Evolutionary conservation across 2,329 filamentous ascomycete species (phyloP), one percentile per base, ranked within the genome.

Genomic region (Talaromyces atroroseus): DNA sequence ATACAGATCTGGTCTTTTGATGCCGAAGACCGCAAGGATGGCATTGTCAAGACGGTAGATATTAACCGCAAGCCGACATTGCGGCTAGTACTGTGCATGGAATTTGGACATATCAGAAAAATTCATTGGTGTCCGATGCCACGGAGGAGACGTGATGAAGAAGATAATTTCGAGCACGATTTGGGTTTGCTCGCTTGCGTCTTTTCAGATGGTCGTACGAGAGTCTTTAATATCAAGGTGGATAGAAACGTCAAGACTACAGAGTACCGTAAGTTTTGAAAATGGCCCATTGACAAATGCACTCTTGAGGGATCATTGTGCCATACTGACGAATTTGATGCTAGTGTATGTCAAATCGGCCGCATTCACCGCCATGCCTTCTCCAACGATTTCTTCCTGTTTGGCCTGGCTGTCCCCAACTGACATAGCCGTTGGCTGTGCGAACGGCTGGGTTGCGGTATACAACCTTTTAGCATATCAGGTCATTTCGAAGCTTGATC

Each of bases 1-100:
- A 74, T 86, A 32, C 82, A 85, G 60, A 77, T 86, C 6, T 86
- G 83, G 83, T 71, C 77, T 5, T 81, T 86, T 61, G 49, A 59
- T 20, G 53, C 57, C 8, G 69, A 72, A 38, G 72, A 75, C 3
- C 68, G 65, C 16, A 54, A 66, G 44, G 63, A 67, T 5, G 63
- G 66, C 1, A 56, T 61, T 16, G 66, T 71, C 0, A 71, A 72
- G 14, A 69, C 66, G 2, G 66, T 83, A 6, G 75, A 82, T 62
- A 72, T 73, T 60, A 64, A 62, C 0, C 62, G 58, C 8, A 62
- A 71, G 16, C 82, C 83, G 3, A 64, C 66, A 46, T 71, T 85
- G 44, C 71, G 71, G 24, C 62, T 78, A 36, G 76, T 80, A 3
- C 65, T 85, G n/a, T 83, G 81, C 61, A 77, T 78, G 2, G 73